Base-by-base conservation (phyloP, 2,329 filamentous ascomycete genomes). In the Colletotrichum theobromicola region DNA sequence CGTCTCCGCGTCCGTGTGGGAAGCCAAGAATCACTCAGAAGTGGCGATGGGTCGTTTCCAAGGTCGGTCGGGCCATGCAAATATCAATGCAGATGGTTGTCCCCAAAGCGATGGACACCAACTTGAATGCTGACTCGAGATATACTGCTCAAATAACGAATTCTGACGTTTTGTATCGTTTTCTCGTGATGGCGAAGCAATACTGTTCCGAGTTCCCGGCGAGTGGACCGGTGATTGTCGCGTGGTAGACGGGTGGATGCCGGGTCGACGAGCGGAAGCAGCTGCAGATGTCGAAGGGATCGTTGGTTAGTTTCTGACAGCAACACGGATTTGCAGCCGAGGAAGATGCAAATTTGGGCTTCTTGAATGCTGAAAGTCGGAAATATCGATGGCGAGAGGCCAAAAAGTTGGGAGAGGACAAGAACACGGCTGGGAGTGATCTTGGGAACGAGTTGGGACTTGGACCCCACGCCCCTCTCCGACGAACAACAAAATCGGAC, bases 401-500 rank as follows among this genome's bases (percentile, higher is more conserved):
- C 4, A 64, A 63, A 63, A 24, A 1, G 8, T 1, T 26, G 26
- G 5, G 13, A 21, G 8, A 57, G 8, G 28, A 26, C 8, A 58
- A 9, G 21, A 24, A 12, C 4, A 4, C 5, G 5, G 26, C 13
- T 2, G 42, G 28, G 12, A 15, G 7, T 70, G 46, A 7, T 32
- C 7, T 30, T 15, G 37, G 34, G 32, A 46, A 63, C 21, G 16
- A 18, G 57, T 62, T 69, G 21, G 34, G 12, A 46, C 63, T 8
- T 15, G 42, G 58, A 62, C 42, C 37, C 57, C 57, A 73, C 58
- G 65, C 46, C 65, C 65, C 57, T 50, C 46, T 64, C 28, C 34
- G 57, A 5, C 66, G 18, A 64, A 16, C 32, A 73, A 64, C 70
- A 70, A 70, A 64, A 73, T 73, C 66, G 66, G 46, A n/a, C 46